phyloP scores from a whole-genome alignment of 169 alveolate species.

The Eimeria praecox region DNA sequence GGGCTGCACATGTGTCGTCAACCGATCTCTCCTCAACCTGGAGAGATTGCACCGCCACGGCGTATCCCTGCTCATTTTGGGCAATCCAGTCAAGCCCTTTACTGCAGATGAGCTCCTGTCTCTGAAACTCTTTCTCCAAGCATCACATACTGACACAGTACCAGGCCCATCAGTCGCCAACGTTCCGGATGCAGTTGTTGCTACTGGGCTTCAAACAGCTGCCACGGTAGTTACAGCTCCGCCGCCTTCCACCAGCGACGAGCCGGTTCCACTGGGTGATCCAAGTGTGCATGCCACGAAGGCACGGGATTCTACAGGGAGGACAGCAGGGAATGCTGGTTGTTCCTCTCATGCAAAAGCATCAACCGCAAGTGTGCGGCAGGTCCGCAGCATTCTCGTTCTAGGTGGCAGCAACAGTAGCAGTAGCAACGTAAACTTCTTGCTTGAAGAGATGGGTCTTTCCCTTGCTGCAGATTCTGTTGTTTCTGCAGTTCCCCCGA shows the following conservation, averaged over 20 bases:
- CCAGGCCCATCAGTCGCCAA: not conserved
- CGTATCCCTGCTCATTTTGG: constrained; percentile 31
- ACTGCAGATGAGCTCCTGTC: constrained; percentile 27
- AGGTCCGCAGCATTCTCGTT: constrained; percentile 30
- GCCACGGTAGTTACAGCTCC: not conserved
- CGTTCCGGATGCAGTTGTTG: not conserved
- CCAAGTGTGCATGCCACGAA: not conserved
- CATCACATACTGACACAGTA: constrained; percentile 6
- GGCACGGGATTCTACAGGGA: not conserved
- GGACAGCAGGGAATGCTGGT: not conserved
- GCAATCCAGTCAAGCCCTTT: constrained; percentile 53
- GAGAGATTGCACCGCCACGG: constrained; percentile 26
- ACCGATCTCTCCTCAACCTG: not conserved
- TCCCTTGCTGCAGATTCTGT: constrained; percentile 56
- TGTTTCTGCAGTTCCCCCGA: constrained; percentile 30
- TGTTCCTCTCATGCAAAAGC: not conserved
- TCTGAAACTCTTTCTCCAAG: constrained; percentile 19
- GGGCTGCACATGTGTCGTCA: constrained; percentile 36
- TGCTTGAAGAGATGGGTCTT: constrained; percentile 66
- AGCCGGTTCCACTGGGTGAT: not conserved
- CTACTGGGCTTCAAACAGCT: not conserved
- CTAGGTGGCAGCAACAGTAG: constrained; percentile 49
- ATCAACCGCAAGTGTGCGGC: not conserved
- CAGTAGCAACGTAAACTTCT: constrained; percentile 41
- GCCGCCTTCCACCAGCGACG: not conserved